These are phyloP conservation scores for Dictyostelium purpureum DNA, from an alignment of 78 protist genomes.

Conservation along the genomic window DNA sequence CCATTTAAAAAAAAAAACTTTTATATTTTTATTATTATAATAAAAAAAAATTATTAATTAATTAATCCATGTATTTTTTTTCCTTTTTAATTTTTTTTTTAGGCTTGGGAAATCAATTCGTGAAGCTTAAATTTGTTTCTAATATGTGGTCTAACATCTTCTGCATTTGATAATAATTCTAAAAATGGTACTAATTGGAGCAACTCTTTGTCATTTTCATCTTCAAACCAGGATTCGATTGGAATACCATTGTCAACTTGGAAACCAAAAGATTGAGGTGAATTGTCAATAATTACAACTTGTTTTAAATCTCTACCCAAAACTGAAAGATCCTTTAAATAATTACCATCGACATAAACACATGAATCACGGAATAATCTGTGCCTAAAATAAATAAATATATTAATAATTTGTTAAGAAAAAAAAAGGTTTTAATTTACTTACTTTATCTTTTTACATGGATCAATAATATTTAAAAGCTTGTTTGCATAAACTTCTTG, in stretches of 20 bases:
- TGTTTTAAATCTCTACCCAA: constrained; percentile 88
- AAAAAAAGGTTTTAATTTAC: no score
- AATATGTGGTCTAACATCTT: constrained; percentile 84
- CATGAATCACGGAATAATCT: constrained; percentile 93
- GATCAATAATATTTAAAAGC: constrained; percentile 89
- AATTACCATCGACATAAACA: constrained; percentile 87
- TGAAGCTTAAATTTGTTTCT: constrained; percentile 43
- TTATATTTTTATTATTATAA: no score
- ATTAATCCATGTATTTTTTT: not conserved
- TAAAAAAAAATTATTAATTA: no score
- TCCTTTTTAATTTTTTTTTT: not conserved
- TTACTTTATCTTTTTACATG: constrained; percentile 64
- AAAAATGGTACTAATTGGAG: constrained; percentile 83
- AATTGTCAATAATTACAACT: constrained; percentile 92
- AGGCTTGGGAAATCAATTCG: constrained; percentile 40
- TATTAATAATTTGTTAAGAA: not conserved
- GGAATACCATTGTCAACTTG: constrained; percentile 95
- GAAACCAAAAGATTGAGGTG: constrained; percentile 93
- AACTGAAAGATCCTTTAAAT: constrained; percentile 91
- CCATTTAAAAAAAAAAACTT: no score
- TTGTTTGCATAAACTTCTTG: constrained; percentile 91
- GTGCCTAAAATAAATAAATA: constrained; percentile 33
- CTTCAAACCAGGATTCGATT: constrained; percentile 86
- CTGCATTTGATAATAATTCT: constrained; percentile 3
- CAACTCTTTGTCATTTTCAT: constrained; percentile 80